Base-by-base conservation (phyloP, 2,329 filamentous ascomycete genomes). In the Cladophialophora psammophila region DNA sequence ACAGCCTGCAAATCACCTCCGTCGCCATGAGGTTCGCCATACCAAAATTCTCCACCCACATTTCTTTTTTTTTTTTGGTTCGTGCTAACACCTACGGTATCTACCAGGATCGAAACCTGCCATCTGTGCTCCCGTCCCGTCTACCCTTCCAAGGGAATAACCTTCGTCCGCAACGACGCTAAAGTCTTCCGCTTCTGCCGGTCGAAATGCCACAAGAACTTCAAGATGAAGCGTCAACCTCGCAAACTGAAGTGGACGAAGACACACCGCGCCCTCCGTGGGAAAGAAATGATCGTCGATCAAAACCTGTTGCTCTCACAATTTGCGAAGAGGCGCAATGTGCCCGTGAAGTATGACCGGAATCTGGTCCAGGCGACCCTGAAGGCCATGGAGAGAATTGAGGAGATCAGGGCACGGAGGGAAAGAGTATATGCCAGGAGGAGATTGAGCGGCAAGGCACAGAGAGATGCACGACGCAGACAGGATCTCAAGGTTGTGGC, bases 141-240 rank as follows among this genome's bases (percentile, higher is more conserved):
- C 76, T 90, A 90, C 78, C 88, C 88, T 36, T 83, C 83, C 72
- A 88, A 87, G 78, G 83, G 86, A 67, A 91, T 90, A 72, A 89
- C 87, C 71, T 90, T 91, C 74, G 84, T 89, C 72, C 85, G 86
- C 76, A 88, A 88, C 79, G 88, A 90, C 79, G 88, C 87, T 70
- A 86, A 86, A 73, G 78, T 84, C 69, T 90, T 91, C 79, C 83
- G 86, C 60, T 91, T 91, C 80, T 91, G 89, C 82, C 85, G 88
- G 58, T 85, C 82, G 56, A 88, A 89, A 83, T 88, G 86, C 80
- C 88, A 90, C 81, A 89, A 89, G 76, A 90, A 89, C 80, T 96
- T 96, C 88, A 95, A 96, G 83, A 96, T 96, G 92, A 97, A 97
- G 91, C 90, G 95, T 73, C 97, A 98, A 83, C 94, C 94, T 40